phyloP scores from a whole-genome alignment of 768 basidiomycete genomes.

The Mrakia gelida region DNA sequence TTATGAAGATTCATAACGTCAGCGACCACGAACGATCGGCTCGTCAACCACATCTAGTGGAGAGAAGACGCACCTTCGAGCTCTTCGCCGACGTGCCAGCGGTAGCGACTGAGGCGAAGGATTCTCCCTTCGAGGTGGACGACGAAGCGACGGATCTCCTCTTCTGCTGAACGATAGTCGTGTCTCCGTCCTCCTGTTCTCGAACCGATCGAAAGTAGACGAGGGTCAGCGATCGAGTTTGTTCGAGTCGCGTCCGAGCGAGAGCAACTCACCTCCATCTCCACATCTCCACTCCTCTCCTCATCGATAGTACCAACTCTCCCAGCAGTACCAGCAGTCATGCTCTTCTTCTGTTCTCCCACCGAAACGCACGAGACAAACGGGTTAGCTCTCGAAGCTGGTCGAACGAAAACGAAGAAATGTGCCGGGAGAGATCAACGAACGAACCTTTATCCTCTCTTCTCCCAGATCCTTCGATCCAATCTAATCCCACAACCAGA shows the following conservation, averaged over 20 bases:
- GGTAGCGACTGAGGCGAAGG: neutral
- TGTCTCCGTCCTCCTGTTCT: neutral
- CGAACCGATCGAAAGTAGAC: neutral
- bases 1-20: neutral
- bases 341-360: neutral
- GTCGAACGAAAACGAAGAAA: neutral
- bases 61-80: neutral
- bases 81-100: neutral
- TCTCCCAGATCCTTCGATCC: neutral
- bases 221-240: neutral
- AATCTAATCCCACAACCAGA: neutral
- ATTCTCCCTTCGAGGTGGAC: neutral
- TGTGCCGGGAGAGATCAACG: neutral
- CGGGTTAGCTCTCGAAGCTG: neutral
- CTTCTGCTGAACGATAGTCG: neutral
- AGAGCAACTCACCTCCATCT: neutral
- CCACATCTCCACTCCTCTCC: neutral
- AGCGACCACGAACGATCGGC: neutral
- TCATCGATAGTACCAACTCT: neutral
- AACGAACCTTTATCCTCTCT: neutral
- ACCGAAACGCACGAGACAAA: neutral
- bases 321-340: no score
- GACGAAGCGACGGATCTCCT: neutral
- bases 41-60: neutral
- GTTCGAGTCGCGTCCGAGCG: neutral